A percentile compares a stretch with the other conserved stretches of the same genome.
Evolutionary conservation across 2,329 filamentous ascomycete genomes (phyloP).

Genomic region (Claviceps fusiformis): DNA sequence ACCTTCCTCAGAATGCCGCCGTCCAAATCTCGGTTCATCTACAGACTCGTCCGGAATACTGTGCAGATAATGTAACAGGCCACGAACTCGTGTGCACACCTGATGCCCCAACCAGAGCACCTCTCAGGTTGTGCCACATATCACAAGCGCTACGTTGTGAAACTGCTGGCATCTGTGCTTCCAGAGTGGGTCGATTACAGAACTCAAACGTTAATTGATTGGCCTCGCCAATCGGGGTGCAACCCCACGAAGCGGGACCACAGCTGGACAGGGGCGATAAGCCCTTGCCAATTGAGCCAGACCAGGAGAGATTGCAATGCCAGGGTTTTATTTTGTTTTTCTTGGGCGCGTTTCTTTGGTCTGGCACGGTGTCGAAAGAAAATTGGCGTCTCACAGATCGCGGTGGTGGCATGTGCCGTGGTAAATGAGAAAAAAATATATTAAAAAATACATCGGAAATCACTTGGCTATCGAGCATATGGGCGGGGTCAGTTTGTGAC

Average conservation of each 20-base stretch:
- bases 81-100: too few relatives aligned
- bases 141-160: neutral
- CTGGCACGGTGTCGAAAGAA: too few relatives aligned
- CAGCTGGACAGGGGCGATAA: conserved; percentile 4
- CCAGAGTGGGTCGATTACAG: neutral
- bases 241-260: neutral
- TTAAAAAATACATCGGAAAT: too few relatives aligned
- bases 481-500: neutral
- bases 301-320: neutral
- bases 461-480: too few relatives aligned
- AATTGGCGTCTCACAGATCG: too few relatives aligned
- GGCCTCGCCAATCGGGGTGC: neutral
- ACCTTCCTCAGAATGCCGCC: too few relatives aligned
- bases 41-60: neutral
- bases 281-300: neutral
- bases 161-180: neutral
- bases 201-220: neutral
- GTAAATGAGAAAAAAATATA: neutral
- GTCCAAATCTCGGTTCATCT: too few relatives aligned
- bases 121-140: neutral
- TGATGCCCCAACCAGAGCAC: too few relatives aligned
- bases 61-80: too few relatives aligned
- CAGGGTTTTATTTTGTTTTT: neutral
- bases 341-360: too few relatives aligned
- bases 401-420: neutral